phyloP scores from a whole-genome alignment of 148 eudicot genomes.

The Persicaria tinctoria region DNA sequence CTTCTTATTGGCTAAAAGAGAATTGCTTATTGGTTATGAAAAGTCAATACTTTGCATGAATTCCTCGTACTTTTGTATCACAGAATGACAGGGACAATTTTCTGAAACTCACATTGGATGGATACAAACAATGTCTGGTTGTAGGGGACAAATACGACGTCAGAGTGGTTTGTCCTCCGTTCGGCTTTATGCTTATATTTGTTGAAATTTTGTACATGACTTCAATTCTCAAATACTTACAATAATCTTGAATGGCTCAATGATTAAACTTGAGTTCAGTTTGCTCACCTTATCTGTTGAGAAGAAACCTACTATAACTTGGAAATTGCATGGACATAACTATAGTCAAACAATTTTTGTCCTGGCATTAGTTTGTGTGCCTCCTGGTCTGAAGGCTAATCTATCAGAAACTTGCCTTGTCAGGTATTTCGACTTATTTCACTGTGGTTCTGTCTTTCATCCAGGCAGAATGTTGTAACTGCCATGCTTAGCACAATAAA shows the following conservation, averaged over 20 bases:
- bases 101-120: conserved; percentile 71
- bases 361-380: neutral
- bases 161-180: conserved; percentile 57
- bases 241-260: neutral
- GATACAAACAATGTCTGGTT: conserved; percentile 78
- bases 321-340: neutral
- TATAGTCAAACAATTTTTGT: neutral
- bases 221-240: neutral
- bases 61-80: neutral
- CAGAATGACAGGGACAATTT: conserved; percentile 95
- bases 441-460: conserved; percentile 85
- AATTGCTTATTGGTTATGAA: neutral
- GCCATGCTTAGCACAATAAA: conserved; percentile 71
- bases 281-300: neutral
- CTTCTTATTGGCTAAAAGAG: neutral
- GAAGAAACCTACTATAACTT: neutral
- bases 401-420: conserved; percentile 14
- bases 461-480: conserved; percentile 60
- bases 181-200: neutral
- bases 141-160: conserved; percentile 94
- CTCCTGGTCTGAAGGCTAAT: conserved; percentile 5
- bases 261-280: neutral
- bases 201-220: neutral
- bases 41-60: neutral
- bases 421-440: conserved; percentile 99